These are phyloP conservation scores for Fragaria iinumae DNA, from an alignment of 306 rosid species.

Conservation along the genomic window DNA sequence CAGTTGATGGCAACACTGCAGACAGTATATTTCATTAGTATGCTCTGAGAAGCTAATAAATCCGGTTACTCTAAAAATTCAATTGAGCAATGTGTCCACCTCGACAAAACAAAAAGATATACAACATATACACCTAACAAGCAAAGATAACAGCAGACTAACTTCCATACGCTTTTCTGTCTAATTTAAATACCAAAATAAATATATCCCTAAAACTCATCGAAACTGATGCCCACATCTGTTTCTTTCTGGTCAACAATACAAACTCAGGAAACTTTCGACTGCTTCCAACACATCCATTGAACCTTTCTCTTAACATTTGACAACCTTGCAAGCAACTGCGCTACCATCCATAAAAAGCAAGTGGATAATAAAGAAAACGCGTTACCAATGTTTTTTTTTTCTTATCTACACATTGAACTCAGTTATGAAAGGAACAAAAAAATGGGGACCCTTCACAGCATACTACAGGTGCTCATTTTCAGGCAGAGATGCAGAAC, in stretches of 20 bases:
- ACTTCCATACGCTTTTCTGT: neutral
- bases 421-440: neutral
- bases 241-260: neutral
- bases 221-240: neutral
- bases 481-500: neutral
- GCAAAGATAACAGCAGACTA: neutral
- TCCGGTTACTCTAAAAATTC: neutral
- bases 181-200: neutral
- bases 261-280: neutral
- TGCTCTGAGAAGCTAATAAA: conserved; percentile 7
- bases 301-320: neutral
- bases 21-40: conserved; percentile 34
- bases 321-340: neutral
- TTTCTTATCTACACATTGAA: neutral
- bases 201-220: neutral
- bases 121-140: neutral
- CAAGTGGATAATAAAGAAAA: neutral
- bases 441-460: neutral
- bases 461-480: neutral
- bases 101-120: neutral
- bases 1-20: conserved; percentile 92
- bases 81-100: neutral
- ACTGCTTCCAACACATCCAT: neutral
- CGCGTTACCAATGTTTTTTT: neutral
- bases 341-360: neutral